Evolutionary conservation across 2,329 filamentous ascomycete species (phyloP).

Genomic region (Sarocladium brachiariae): DNA sequence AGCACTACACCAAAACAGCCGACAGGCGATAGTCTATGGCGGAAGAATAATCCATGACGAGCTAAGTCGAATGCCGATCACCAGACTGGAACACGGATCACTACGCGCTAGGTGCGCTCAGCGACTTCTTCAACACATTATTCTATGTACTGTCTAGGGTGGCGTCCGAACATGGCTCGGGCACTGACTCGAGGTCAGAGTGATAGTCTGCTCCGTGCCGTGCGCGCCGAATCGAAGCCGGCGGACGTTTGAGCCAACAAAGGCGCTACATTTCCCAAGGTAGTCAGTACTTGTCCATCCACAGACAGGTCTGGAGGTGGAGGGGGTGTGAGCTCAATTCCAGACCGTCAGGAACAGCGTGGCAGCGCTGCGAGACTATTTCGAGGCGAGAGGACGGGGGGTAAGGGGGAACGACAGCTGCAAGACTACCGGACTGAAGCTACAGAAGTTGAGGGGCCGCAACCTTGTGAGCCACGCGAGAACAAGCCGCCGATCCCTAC

Average conservation of each 20-base stretch:
- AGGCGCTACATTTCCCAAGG: neutral
- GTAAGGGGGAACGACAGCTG: neutral
- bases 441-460: neutral
- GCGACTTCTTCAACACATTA: neutral
- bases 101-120: neutral
- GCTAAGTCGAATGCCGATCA: neutral
- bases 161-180: neutral
- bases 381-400: no score
- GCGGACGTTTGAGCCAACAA: neutral
- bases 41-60: neutral
- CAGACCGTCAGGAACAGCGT: neutral
- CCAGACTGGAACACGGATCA: neutral
- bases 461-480: slow-evolving; percentile 9
- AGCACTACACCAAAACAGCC: neutral
- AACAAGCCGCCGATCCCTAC: slow-evolving; percentile 1
- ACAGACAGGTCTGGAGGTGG: neutral
- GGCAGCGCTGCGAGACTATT: neutral
- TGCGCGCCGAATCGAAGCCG: neutral
- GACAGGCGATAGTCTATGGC: neutral
- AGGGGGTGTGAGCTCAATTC: neutral
- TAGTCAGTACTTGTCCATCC: neutral
- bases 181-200: neutral
- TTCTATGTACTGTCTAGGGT: no score
- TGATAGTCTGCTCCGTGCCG: neutral
- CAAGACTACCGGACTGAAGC: neutral